These are phyloP conservation scores for Saccharomycopsis olivae DNA, from an alignment of 805 yeast species.

Conservation along the genomic window DNA sequence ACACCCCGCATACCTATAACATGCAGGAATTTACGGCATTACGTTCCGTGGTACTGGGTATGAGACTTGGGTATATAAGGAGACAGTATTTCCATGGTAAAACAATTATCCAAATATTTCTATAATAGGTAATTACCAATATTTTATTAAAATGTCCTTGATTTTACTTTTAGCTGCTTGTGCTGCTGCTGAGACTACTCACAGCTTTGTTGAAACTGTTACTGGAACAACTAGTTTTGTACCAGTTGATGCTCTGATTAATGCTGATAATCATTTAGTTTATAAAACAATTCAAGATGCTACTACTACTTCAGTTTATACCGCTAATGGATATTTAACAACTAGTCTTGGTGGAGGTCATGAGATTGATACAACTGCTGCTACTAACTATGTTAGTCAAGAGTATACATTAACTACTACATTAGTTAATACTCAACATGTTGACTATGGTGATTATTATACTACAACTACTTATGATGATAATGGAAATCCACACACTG, in stretches of 20 bases:
- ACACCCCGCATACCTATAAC: too few relatives aligned
- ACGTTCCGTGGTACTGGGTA: too few relatives aligned
- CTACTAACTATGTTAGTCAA: constrained; percentile 6
- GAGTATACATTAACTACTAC: constrained; percentile 14
- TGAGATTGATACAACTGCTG: constrained; percentile 16
- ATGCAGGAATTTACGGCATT: too few relatives aligned
- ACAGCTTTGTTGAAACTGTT: constrained; percentile 8
- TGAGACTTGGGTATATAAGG: too few relatives aligned
- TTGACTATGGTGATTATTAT: constrained; percentile 10
- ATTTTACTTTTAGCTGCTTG: constrained; percentile 1
- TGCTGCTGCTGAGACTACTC: constrained; percentile 4
- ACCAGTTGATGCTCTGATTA: constrained; percentile 11
- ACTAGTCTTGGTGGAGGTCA: constrained; percentile 13
- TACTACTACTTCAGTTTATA: constrained; percentile 7
- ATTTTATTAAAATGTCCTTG: too few relatives aligned
- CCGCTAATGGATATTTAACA: constrained; percentile 13
- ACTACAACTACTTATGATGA: constrained; percentile 15
- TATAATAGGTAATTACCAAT: background rate
- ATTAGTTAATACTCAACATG: constrained; percentile 4
- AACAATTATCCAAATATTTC: background rate
- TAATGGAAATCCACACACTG: constrained; percentile 6
- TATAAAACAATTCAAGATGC: constrained; percentile 14
- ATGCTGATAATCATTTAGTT: constrained; percentile 12
- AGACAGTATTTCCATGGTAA: background rate
- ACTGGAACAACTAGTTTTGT: constrained; percentile 14